These are phyloP conservation scores for Suhomyces pyralidae DNA, from an alignment of 805 yeast species.

Conservation along the genomic window DNA sequence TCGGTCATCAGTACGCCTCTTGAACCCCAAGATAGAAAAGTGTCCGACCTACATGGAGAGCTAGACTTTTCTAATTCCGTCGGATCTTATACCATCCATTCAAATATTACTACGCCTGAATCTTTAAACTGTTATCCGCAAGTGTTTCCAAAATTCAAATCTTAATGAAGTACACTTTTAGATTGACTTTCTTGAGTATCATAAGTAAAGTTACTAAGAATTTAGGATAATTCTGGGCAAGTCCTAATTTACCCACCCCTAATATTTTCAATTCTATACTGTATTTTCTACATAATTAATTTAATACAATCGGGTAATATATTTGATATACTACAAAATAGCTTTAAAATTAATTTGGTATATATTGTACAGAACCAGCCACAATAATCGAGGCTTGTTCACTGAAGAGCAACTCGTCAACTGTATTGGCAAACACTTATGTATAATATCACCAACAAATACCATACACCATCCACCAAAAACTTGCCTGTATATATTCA, in stretches of 20 bases:
- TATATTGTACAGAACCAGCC: background rate
- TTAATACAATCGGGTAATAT: background rate
- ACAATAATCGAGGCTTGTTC: background rate
- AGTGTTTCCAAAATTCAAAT: background rate
- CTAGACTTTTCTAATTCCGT: background rate
- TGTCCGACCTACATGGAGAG: background rate
- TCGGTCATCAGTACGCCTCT: slow-evolving; percentile 19
- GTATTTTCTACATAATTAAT: background rate
- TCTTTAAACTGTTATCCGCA: background rate
- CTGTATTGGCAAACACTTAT: too few relatives aligned
- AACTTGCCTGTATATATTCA: background rate
- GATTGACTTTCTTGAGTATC: background rate
- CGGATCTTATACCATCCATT: slow-evolving; percentile 4
- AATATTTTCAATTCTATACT: background rate
- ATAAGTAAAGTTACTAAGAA: background rate
- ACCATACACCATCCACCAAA: background rate
- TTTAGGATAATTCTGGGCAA: background rate
- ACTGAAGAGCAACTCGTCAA: too few relatives aligned
- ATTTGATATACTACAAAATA: background rate
- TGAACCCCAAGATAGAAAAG: background rate
- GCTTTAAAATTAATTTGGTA: background rate
- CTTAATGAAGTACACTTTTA: background rate
- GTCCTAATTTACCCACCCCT: background rate
- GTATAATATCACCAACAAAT: background rate
- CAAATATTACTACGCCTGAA: slow-evolving; percentile 16